These are phyloP conservation scores for Boletus fagicola DNA, from an alignment of 768 basidiomycete species.

Conservation along the genomic window DNA sequence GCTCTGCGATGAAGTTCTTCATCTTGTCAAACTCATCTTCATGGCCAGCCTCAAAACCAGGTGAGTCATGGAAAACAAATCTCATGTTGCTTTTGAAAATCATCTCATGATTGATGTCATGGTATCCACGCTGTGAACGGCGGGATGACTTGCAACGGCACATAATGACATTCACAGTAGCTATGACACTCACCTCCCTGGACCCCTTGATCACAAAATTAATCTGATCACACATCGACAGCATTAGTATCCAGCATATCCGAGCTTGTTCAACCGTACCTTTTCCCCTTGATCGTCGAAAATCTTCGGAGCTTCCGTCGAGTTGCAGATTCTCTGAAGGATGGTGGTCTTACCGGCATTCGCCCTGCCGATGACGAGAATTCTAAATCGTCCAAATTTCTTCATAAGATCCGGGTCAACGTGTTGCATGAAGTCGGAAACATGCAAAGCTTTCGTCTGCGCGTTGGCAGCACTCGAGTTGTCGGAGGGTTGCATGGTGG, in stretches of 20 bases:
- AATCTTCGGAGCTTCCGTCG: neutral
- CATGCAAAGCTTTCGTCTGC: no score
- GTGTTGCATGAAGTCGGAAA: no score
- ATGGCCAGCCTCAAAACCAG: neutral
- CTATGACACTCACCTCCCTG: neutral
- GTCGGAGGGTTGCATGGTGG: no score
- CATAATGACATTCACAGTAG: neutral
- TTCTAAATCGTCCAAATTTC: no score
- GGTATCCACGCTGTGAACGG: neutral
- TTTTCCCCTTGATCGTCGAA: neutral
- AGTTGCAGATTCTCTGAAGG: no score
- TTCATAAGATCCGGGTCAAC: no score
- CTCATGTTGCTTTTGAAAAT: neutral
- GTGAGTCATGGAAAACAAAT: neutral
- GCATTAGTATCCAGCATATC: neutral
- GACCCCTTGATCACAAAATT: neutral
- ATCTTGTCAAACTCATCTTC: neutral
- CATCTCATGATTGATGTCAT: neutral
- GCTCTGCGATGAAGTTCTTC: neutral
- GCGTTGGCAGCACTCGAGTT: no score
- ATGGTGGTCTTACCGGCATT: no score
- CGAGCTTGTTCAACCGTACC: neutral
- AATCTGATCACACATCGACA: neutral
- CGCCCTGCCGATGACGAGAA: no score
- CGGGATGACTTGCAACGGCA: neutral